A percentile compares a stretch with the other conserved stretches of the same genome.
These are phyloP conservation scores for Apiosordaria backusii DNA, from an alignment of 495 filamentous ascomycete genomes.

Conservation along the genomic window DNA sequence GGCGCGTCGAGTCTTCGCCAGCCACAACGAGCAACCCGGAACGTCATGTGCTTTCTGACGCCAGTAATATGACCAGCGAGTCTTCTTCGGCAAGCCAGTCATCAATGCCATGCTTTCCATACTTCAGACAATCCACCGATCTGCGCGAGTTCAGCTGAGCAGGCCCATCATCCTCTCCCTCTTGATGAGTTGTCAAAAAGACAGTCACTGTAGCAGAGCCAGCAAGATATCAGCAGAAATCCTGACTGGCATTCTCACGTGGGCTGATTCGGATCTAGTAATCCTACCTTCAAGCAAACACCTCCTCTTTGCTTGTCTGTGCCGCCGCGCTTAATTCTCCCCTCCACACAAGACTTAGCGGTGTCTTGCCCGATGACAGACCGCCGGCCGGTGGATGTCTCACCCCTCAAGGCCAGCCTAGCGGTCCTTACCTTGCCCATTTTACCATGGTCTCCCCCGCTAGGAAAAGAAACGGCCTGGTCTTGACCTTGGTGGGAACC, in stretches of 20 bases:
- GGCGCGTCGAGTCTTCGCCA: not conserved
- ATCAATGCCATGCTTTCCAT: not conserved
- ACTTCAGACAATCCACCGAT: slow-evolving; percentile 1
- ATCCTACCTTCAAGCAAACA: not conserved
- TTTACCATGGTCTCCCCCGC: too few relatives aligned
- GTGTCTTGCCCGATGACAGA: not conserved
- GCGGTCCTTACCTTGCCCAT: not conserved
- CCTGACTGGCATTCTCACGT: not conserved
- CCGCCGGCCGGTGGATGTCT: not conserved
- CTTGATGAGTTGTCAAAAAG: slow-evolving; percentile 5
- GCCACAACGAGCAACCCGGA: not conserved
- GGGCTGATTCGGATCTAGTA: not conserved
- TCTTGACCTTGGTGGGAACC: not conserved
- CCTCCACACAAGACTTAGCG: not conserved
- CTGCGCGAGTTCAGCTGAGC: slow-evolving; percentile 13
- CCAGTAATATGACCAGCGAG: slow-evolving; percentile 3
- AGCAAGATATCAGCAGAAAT: not conserved
- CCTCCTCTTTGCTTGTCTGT: not conserved
- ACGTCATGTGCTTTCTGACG: slow-evolving; percentile 10
- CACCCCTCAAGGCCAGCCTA: not conserved
- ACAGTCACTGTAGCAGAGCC: not conserved
- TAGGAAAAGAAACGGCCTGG: not conserved
- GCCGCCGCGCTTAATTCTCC: slow-evolving; percentile 2
- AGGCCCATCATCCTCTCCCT: slow-evolving; percentile 4
- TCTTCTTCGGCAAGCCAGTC: not conserved